Conservation (phyloP, 2,329 filamentous ascomycete species). For the Fusarium multiceps region DNA sequence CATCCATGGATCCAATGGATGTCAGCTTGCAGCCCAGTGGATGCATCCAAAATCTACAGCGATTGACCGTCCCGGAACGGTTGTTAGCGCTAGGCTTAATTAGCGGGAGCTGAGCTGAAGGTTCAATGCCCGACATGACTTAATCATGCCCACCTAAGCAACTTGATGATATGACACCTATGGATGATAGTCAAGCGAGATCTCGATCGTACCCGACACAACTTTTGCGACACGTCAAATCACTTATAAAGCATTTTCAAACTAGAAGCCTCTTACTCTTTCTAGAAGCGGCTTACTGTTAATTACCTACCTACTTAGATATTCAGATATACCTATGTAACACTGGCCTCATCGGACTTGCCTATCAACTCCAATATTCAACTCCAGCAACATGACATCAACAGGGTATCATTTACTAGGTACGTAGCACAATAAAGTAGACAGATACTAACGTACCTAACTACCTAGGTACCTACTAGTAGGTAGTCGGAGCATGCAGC, state of each 20-base stretch:
- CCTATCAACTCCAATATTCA: not conserved
- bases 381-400: conserved; percentile 14
- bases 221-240: conserved; percentile 5
- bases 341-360: not conserved
- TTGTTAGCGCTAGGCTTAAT: conserved; percentile 1
- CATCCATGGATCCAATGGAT: not conserved
- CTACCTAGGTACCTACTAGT: too few relatives aligned
- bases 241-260: conserved; percentile 28
- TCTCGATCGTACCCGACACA: conserved; percentile 16
- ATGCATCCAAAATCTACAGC: conserved; percentile 21
- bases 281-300: conserved; percentile 14
- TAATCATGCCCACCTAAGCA: conserved; percentile 37
- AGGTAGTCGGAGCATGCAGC: not conserved
- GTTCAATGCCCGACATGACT: not conserved
- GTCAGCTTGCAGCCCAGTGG: not conserved
- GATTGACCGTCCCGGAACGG: not conserved
- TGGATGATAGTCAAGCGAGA: not conserved
- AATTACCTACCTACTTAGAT: not conserved
- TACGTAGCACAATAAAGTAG: not conserved
- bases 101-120: conserved; percentile 7
- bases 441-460: not conserved
- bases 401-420: not conserved
- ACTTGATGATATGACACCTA: conserved; percentile 1
- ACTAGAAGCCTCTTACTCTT: not conserved
- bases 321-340: not conserved